Conservation (phyloP, 1,284 basidiomycete species). For the Ceratobasidium theobromae region DNA sequence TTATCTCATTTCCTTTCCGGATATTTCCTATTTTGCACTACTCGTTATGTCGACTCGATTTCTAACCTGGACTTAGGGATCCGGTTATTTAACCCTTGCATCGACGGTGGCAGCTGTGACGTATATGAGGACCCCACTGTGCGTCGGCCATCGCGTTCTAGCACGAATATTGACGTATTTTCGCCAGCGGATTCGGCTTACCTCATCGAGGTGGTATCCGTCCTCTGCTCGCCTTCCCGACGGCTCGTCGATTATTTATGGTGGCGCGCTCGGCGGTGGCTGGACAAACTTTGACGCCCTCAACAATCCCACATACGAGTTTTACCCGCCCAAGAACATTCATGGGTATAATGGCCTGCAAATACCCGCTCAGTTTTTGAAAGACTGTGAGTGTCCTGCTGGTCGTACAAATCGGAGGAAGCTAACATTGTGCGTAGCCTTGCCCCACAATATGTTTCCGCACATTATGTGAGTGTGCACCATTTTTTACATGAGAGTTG, state of each 20-base stretch:
- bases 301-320: conserved; percentile 80
- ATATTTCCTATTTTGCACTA: too few relatives aligned
- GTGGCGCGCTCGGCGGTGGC: conserved; percentile 75
- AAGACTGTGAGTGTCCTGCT: conserved; percentile 48
- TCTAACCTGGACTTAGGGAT: conserved; percentile 71
- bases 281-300: conserved; percentile 77
- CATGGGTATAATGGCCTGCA: conserved; percentile 62
- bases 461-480: not conserved
- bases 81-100: conserved; percentile 71
- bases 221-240: conserved; percentile 68
- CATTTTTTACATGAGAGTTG: too few relatives aligned
- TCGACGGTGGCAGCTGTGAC: conserved; percentile 51
- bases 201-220: conserved; percentile 76
- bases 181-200: conserved; percentile 57
- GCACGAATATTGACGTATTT: not conserved
- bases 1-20: too few relatives aligned
- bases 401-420: conserved; percentile 45
- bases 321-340: conserved; percentile 73
- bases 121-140: conserved; percentile 64
- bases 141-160: too few relatives aligned
- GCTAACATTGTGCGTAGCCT: not conserved
- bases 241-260: conserved; percentile 78
- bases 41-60: conserved; percentile 43
- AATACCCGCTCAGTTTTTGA: not conserved
- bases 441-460: conserved; percentile 18